Evolutionary conservation across 768 basidiomycete species (phyloP), one percentile per base, ranked within the genome.

Genomic region (Serendipita sp.): DNA sequence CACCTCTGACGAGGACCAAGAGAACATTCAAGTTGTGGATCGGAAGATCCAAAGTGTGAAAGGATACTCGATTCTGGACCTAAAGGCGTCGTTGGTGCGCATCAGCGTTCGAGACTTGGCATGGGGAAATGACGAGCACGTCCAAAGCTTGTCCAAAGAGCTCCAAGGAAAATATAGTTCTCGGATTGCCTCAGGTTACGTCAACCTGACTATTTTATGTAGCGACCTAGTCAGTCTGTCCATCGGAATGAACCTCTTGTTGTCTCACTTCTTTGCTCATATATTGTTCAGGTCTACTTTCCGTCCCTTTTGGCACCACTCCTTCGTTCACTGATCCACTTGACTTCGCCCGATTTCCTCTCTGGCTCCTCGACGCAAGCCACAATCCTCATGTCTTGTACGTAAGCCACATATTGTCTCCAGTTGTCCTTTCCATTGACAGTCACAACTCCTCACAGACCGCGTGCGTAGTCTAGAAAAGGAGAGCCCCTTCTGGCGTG

Each of bases 231-330:
- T 89, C 74, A 70, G 83, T 18, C 55, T 52, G 44, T 23, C 23
- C n/a, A n/a, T n/a, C n/a, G n/a, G n/a, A n/a, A n/a, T n/a, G n/a
- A n/a, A n/a, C n/a, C n/a, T n/a, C n/a, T 55, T 64, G 3, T 29
- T 37, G 33, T 29, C n/a, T 8, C n/a, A 16, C 40, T 15, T n/a
- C 23, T 31, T 44, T 46, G n/a, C 60, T 58, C 16, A 66, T n/a
- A 11, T 53, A 64, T 36, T 60, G 33, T 64, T 6, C 67, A 92
- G 87, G 81, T 94, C 11, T 94, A 94, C 73, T 93, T 93, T 69
- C 87, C 88, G 0, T 82, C 88, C 65, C 80, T 94, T 1, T 77
- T 90, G 10, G 87, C 83, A 0, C 87, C 87, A 3, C 80, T 94
- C 16, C 75, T 94, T 18, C 81, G 85, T 2, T 83, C 86, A 1